Evolutionary conservation across 2,329 filamentous ascomycete genomes (phyloP).

Genomic region (Phyllosticta citribraziliensis): DNA sequence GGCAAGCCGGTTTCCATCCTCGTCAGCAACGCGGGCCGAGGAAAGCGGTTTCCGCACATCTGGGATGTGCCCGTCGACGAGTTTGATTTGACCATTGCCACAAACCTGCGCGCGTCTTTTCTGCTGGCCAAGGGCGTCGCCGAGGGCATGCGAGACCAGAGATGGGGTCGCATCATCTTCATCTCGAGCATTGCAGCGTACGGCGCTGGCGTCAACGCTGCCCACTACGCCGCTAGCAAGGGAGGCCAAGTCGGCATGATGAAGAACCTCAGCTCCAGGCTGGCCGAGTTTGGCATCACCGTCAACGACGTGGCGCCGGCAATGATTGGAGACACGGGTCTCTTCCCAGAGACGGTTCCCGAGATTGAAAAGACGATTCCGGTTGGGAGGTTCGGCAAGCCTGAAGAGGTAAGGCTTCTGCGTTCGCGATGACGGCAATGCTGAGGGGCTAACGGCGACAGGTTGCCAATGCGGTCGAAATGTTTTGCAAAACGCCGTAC

Average conservation of each 20-base stretch:
- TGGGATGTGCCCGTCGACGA: slow-evolving; percentile 53
- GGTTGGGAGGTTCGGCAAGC: slow-evolving; percentile 16
- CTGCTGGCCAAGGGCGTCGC: slow-evolving; percentile 51
- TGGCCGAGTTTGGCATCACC: slow-evolving; percentile 52
- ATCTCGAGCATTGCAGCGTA: slow-evolving; percentile 54
- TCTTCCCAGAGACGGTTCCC: slow-evolving; percentile 17
- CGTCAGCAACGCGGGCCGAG: slow-evolving; percentile 54
- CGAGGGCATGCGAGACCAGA: slow-evolving; percentile 48
- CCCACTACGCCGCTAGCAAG: slow-evolving; percentile 50
- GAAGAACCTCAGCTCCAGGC: slow-evolving; percentile 51
- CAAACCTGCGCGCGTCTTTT: slow-evolving; percentile 55
- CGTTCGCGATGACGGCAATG: not conserved
- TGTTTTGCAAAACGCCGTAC: slow-evolving; percentile 19
- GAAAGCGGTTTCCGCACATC: slow-evolving; percentile 46
- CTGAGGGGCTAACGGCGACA: not conserved
- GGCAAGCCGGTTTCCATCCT: slow-evolving; percentile 51
- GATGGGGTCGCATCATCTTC: slow-evolving; percentile 56
- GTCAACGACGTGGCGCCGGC: slow-evolving; percentile 60
- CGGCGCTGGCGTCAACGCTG: slow-evolving; percentile 40
- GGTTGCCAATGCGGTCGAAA: slow-evolving; percentile 18
- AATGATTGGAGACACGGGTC: slow-evolving; percentile 48
- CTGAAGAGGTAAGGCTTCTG: slow-evolving; percentile 12
- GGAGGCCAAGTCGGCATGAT: slow-evolving; percentile 55
- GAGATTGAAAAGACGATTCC: slow-evolving; percentile 17
- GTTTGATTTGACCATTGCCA: slow-evolving; percentile 52